Percentiles rank a stretch among this genome's conserved stretches.
Evolutionary conservation across 139 green algal species (phyloP).

Genomic region (Coccomyxa sp.): DNA sequence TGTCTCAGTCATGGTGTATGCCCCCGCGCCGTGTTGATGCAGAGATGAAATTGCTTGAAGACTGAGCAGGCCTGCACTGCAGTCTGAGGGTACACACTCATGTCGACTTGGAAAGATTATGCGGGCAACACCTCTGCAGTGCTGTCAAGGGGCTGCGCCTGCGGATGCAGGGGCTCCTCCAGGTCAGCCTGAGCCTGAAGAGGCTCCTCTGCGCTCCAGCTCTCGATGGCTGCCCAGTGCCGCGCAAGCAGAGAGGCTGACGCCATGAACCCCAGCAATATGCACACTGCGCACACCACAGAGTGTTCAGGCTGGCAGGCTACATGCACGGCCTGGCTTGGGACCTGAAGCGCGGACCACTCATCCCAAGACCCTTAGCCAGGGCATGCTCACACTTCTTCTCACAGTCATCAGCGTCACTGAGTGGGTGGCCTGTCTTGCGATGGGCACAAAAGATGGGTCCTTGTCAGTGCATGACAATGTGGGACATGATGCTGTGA

Average conservation of each 20-base stretch:
- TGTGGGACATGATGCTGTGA: no score
- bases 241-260: slow-evolving; percentile 33
- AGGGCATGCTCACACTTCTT: no score
- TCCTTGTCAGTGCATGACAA: no score
- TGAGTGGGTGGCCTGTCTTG: not conserved
- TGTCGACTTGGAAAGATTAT: no score
- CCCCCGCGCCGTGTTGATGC: no score
- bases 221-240: slow-evolving; percentile 44
- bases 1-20: no score
- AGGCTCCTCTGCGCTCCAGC: not conserved
- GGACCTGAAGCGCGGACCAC: not conserved
- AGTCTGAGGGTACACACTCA: no score
- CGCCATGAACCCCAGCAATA: slow-evolving; percentile 18
- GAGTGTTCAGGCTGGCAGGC: not conserved
- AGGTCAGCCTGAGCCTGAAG: not conserved
- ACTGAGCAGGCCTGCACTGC: no score
- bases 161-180: not conserved
- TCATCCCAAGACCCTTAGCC: not conserved
- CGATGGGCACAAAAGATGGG: not conserved
- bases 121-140: no score
- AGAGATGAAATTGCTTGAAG: no score
- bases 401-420: no score
- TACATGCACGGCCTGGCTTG: not conserved
- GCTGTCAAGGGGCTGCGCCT: not conserved
- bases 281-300: slow-evolving; percentile 8